These are phyloP conservation scores for Cutaneotrichosporon sp. DNA, from an alignment of 1,284 basidiomycete species.

Conservation along the genomic window DNA sequence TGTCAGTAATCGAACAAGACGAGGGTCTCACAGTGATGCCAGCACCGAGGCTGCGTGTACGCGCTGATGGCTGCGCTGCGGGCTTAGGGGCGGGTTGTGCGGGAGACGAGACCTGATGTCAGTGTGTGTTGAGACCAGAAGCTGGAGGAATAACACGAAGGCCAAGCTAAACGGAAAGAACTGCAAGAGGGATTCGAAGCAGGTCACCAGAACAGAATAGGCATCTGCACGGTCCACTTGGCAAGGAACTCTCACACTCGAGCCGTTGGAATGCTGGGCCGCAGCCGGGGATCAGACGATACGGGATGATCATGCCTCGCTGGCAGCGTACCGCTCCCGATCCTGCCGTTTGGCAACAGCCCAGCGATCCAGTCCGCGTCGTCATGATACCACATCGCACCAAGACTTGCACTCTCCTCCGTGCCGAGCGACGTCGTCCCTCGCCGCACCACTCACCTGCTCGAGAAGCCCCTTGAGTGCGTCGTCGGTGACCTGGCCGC, in stretches of 20 bases:
- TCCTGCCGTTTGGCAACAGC: too few relatives aligned
- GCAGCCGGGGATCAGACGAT: too few relatives aligned
- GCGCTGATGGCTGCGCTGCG: slow-evolving; percentile 25
- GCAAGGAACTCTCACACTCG: too few relatives aligned
- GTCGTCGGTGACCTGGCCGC: slow-evolving; percentile 75
- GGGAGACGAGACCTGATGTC: slow-evolving; percentile 37
- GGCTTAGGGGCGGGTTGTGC: slow-evolving; percentile 27
- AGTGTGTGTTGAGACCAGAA: neutral
- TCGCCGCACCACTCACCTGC: slow-evolving; percentile 59
- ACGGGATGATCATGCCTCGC: too few relatives aligned
- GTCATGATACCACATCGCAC: neutral
- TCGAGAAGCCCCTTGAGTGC: slow-evolving; percentile 88
- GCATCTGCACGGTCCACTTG: too few relatives aligned
- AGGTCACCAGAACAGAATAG: too few relatives aligned
- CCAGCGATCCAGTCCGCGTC: too few relatives aligned
- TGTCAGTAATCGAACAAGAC: neutral
- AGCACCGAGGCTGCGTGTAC: slow-evolving; percentile 40
- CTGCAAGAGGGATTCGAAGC: too few relatives aligned
- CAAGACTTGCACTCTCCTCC: neutral
- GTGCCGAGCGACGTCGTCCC: neutral
- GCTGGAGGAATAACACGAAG: neutral
- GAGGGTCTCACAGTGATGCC: slow-evolving; percentile 45
- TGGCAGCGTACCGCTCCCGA: too few relatives aligned
- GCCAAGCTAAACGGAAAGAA: too few relatives aligned
- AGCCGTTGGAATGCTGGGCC: too few relatives aligned